Evolutionary conservation across 768 basidiomycete genomes (phyloP).

Genomic region (Rossbeevera mucosa): DNA sequence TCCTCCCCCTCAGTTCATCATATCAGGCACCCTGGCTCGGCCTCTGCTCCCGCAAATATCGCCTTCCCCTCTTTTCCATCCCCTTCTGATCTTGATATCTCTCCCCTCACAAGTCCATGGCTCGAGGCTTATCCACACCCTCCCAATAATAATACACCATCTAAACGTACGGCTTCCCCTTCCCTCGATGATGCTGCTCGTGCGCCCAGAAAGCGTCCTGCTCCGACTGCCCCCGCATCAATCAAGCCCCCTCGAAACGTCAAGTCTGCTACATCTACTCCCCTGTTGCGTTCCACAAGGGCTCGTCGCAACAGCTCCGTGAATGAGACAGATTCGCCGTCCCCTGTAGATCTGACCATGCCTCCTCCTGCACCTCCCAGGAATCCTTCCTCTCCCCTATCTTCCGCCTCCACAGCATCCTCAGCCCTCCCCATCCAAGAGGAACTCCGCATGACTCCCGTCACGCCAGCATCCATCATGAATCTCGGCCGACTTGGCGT

Average conservation of each 20-base stretch:
- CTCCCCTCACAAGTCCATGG: slow-evolving; percentile 80
- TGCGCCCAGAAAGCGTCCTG: slow-evolving; percentile 50
- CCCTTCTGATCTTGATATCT: slow-evolving; percentile 62
- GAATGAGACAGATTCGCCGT: slow-evolving; percentile 60
- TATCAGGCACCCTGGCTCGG: slow-evolving; percentile 38
- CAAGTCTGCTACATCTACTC: slow-evolving; percentile 58
- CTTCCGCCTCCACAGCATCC: slow-evolving; percentile 1
- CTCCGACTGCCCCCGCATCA: slow-evolving; percentile 32
- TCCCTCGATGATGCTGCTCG: slow-evolving; percentile 48
- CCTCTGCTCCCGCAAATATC: slow-evolving; percentile 70
- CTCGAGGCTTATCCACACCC: slow-evolving; percentile 53
- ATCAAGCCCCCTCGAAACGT: slow-evolving; percentile 24
- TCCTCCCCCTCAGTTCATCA: slow-evolving; percentile 26
- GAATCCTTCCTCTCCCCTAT: slow-evolving; percentile 15
- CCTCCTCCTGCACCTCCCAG: slow-evolving; percentile 70
- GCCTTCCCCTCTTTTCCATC: slow-evolving; percentile 56
- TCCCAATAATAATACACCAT: slow-evolving; percentile 17
- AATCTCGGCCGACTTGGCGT: slow-evolving; percentile 68
- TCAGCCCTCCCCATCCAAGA: slow-evolving; percentile 11
- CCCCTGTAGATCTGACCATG: slow-evolving; percentile 86
- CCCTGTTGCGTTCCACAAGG: slow-evolving; percentile 46
- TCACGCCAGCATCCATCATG: slow-evolving; percentile 92
- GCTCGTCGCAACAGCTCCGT: slow-evolving; percentile 40
- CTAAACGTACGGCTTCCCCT: slow-evolving; percentile 56
- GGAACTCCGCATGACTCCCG: slow-evolving; percentile 53